A percentile compares a stretch with the other conserved stretches of the same genome.
These are phyloP conservation scores for Vanderwaltozyma verrucispora DNA, from an alignment of 805 yeast genomes.

Conservation along the genomic window DNA sequence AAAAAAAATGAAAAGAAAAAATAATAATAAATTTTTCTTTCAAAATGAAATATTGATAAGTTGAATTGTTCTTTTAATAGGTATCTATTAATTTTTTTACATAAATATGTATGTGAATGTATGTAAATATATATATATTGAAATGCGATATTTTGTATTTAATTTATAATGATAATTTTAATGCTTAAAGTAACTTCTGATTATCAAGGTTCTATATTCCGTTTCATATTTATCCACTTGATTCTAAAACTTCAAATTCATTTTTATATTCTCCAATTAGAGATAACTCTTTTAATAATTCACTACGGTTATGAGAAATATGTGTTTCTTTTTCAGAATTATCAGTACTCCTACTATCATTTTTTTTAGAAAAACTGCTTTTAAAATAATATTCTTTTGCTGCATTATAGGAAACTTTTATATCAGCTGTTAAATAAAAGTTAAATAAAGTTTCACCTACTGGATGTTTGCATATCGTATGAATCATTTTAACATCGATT, in stretches of 20 bases:
- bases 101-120: too few species aligned
- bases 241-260: background rate
- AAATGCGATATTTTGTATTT: too few species aligned
- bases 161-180: too few species aligned
- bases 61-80: too few species aligned
- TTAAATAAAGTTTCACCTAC: conserved; percentile 13
- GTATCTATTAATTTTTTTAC: too few species aligned
- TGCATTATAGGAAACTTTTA: background rate
- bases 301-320: background rate
- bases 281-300: conserved; percentile 3
- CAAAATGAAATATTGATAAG: too few species aligned
- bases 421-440: conserved; percentile 2
- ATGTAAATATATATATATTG: too few species aligned
- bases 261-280: conserved; percentile 1
- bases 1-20: conserved; percentile 1
- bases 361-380: too few species aligned
- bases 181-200: too few species aligned
- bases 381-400: background rate
- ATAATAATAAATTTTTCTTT: too few species aligned
- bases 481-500: conserved; percentile 9
- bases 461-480: conserved; percentile 13
- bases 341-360: too few species aligned
- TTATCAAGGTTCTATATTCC: too few species aligned
- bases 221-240: background rate
- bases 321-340: background rate